Conservation (phyloP, 345 rosid species). For the Populus euphratica region DNA sequence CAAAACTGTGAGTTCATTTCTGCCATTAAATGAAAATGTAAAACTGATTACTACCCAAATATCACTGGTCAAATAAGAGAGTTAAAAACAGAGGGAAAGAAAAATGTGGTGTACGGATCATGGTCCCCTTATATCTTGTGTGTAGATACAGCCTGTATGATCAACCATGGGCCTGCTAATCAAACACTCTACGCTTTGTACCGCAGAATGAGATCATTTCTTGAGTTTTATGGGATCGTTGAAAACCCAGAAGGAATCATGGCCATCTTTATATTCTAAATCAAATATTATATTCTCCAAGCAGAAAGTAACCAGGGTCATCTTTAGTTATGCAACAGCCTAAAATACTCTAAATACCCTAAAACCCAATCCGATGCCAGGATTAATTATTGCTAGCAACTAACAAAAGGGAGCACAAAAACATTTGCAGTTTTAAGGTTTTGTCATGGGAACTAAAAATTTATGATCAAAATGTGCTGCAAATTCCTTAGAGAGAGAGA, state of each 20-base stretch:
- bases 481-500: no score
- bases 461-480: no score
- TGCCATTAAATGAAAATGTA: not conserved
- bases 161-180: conserved; percentile 38
- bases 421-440: no score
- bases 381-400: no score
- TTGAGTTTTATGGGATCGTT: not conserved
- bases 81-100: not conserved
- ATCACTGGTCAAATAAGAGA: not conserved
- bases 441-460: no score
- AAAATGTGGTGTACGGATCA: not conserved
- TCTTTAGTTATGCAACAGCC: not conserved
- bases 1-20: not conserved
- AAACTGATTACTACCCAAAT: not conserved
- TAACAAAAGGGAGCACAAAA: no score
- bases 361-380: no score
- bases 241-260: not conserved
- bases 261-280: not conserved
- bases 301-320: no score
- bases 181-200: conserved; percentile 44
- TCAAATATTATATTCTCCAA: no score
- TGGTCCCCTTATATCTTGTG: conserved; percentile 37
- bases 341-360: not conserved
- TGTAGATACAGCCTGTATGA: conserved; percentile 58
- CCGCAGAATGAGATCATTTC: not conserved